Base-by-base conservation (phyloP, 2,329 filamentous ascomycete genomes). In the Ophiocordyceps camponoti-rufipedis region DNA sequence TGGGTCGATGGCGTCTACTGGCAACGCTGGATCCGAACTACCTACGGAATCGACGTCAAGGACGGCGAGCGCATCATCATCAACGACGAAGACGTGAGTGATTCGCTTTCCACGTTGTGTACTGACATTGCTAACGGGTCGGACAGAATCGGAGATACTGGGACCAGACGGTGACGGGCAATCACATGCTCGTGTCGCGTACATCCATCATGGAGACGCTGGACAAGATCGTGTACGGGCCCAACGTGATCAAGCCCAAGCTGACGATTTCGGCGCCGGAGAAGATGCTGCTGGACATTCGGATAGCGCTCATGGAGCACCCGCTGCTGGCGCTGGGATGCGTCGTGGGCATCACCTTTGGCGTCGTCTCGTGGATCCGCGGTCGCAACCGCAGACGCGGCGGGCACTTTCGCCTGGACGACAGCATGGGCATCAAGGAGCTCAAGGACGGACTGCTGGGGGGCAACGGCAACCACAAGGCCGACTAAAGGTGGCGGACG, bases 1-100 rank as follows among this genome's bases (percentile, higher is more conserved):
- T 98, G 91, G 91, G 86, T 96, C 12, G 91, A 98, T 59, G 87
- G 88, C 44, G 76, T 85, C 8, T 96, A 96, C 62, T 98, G 91
- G 91, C 88, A 96, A 63, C 77, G 89, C 50, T 98, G 91, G 91
- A 78, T 98, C 51, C 75, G 82, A 53, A 88, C 82, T n/a, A 95
- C 89, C 0, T 98, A 94, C 57, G 89, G 89, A 46, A 82, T 96
- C 53, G 84, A 93, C 54, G 80, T 91, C 49, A 80, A 75, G 57
- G 80, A 91, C 50, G 88, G 89, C 43, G 91, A 96, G 62, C 78
- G 85, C 50, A 85, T 98, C 46, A 82, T 98, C 48, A 91, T 98
- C 65, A 95, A 95, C 53, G 91, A 98, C 55, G 85, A 96, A 69
- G 87, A 94, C 62, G 87, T 94, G 70, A 82, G 85, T 71, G 9